Evolutionary conservation across 345 rosid species (phyloP).

Genomic region (Syzygium aromaticum): DNA sequence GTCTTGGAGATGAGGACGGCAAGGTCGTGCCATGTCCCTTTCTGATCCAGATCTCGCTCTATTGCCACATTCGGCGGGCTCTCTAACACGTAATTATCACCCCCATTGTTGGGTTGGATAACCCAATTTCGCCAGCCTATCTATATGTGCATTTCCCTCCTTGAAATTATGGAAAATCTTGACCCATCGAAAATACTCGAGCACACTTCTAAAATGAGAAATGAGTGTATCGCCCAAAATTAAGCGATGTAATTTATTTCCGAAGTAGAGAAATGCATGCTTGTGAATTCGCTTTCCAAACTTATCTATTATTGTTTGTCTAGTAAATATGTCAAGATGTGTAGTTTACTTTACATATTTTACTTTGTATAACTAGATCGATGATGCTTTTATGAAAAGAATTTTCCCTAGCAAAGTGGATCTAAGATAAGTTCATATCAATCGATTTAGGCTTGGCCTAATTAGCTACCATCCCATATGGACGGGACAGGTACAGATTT

Average conservation of each 20-base stretch:
- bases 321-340: background rate
- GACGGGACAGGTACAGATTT: fast-evolving
- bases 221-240: too few species aligned
- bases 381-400: background rate
- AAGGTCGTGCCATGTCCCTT: background rate
- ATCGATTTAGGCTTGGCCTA: fast-evolving
- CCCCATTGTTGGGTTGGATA: too few species aligned
- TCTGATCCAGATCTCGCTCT: background rate
- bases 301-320: background rate
- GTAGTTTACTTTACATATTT: background rate
- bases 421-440: background rate
- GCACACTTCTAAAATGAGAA: too few species aligned
- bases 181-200: too few species aligned
- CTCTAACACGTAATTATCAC: too few species aligned
- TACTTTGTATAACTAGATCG: background rate
- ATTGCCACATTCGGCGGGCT: background rate
- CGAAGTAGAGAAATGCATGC: too few species aligned
- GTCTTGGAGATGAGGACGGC: background rate
- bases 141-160: too few species aligned
- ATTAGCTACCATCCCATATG: background rate
- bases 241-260: too few species aligned
- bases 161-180: too few species aligned
- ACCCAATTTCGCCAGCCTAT: too few species aligned
- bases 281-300: too few species aligned
- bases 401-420: background rate